These are phyloP conservation scores for Neurospora sp. DNA, from an alignment of 2,329 filamentous ascomycete genomes.

Conservation along the genomic window DNA sequence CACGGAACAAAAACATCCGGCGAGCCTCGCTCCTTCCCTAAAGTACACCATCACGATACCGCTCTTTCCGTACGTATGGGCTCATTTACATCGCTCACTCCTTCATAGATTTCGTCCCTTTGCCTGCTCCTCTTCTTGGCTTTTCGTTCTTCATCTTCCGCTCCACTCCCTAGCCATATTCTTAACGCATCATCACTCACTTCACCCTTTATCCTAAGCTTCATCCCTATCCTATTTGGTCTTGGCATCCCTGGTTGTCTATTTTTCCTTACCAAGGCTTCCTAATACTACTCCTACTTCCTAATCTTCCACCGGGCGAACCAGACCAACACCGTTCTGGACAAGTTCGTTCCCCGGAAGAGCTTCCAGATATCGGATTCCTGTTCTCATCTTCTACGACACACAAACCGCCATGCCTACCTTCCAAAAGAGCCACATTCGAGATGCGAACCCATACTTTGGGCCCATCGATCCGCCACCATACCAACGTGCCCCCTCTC, in stretches of 20 bases:
- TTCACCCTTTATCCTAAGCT: background rate
- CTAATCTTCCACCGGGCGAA: background rate
- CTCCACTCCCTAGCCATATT: too few relatives aligned
- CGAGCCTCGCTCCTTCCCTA: too few relatives aligned
- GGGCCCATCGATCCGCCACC: background rate
- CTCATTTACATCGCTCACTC: too few relatives aligned
- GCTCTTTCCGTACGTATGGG: too few relatives aligned
- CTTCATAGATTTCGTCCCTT: too few relatives aligned
- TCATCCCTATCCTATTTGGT: background rate
- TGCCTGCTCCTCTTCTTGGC: too few relatives aligned
- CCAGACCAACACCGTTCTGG: background rate
- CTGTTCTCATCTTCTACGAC: background rate
- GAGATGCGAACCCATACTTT: background rate
- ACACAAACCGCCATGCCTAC: constrained; percentile 6
- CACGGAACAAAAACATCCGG: too few relatives aligned
- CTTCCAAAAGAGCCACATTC: background rate
- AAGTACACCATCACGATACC: too few relatives aligned
- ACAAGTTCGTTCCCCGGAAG: background rate
- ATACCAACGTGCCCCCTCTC: background rate
- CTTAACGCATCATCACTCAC: background rate
- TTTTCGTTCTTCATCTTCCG: too few relatives aligned
- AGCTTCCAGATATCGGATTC: background rate
- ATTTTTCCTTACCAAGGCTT: background rate
- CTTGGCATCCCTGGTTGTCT: background rate
- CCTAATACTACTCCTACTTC: background rate